Evolutionary conservation across 345 rosid species (phyloP), one percentile per base, ranked within the genome.

Genomic region (Limnanthes douglasii): DNA sequence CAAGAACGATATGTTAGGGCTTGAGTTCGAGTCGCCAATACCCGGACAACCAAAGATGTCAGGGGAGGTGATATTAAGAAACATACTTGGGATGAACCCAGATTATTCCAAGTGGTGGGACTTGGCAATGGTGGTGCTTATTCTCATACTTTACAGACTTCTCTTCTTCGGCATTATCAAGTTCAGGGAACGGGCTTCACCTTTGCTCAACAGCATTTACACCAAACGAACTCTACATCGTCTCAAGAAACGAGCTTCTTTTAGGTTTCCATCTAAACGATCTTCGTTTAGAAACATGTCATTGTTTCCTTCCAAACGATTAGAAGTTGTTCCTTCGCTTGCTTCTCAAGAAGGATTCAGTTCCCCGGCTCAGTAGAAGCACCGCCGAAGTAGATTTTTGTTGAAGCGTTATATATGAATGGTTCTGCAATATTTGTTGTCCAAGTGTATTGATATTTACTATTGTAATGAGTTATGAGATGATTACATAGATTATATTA

Each of bases 71-170:
- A 43, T 78, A 19, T 45, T 74, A 32, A 68, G 57, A 18, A 37
- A 39, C 10, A 54, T 61, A 40, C 70, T 78, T n/a, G 79, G 77
- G 11, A 46, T 74, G 15, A 34, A 47, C 10, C 23, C 64, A 15
- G 39, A 54, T 8, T 46, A 61, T 44, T 71, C 80, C 4, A 78
- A 78, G 45, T 74, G 92, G 92, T 78, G 72, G 78, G 92, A 78
- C 40, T 51, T 74, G n/a, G 66, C 68, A 5, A 69, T 57, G 8
- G 41, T 74, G 15, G 48, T 44, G 18, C 39, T 42, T 16, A 69
- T 71, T 36, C 56, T 74, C 21, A 15, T 74, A 13, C 13, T 47
- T 19, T 78, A 63, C 22, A 70, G 92, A 36, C 23, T 70, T 31
- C 48, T 74, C 4, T 78, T 78, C 63, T 68, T 65, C 35, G 21